Conservation (phyloP, 2,329 filamentous ascomycete genomes). For the Fusarium ambrosium region DNA sequence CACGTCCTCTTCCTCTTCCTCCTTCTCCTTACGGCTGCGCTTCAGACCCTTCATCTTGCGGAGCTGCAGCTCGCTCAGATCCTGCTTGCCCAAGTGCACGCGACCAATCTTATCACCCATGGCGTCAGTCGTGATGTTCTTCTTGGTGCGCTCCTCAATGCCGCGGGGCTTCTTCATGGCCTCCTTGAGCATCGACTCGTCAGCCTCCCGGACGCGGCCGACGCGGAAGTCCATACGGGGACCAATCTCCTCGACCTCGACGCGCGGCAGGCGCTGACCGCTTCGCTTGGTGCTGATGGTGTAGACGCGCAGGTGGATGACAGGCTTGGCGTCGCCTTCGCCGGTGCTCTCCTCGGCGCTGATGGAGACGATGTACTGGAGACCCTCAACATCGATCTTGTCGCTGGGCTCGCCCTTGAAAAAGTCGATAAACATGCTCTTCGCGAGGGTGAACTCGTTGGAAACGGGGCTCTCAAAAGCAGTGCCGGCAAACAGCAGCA, state of each 20-base stretch:
- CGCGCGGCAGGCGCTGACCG: slow-evolving; percentile 87
- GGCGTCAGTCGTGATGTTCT: slow-evolving; percentile 92
- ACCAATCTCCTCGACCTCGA: slow-evolving; percentile 96
- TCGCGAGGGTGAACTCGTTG: slow-evolving; percentile 86
- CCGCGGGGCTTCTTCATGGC: slow-evolving; percentile 88
- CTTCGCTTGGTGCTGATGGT: slow-evolving; percentile 87
- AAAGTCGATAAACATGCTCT: slow-evolving; percentile 89
- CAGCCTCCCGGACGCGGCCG: slow-evolving; percentile 83
- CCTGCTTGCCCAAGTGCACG: slow-evolving; percentile 91
- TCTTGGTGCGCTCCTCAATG: slow-evolving; percentile 84
- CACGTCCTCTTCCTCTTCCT: slow-evolving; percentile 62
- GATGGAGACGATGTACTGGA: slow-evolving; percentile 91
- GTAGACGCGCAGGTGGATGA: slow-evolving; percentile 82
- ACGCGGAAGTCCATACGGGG: slow-evolving; percentile 93
- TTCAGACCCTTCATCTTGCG: slow-evolving; percentile 99
- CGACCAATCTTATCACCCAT: slow-evolving; percentile 98
- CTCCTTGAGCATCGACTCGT: slow-evolving; percentile 85
- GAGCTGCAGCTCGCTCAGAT: slow-evolving; percentile 88
- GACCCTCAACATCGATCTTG: slow-evolving; percentile 92
- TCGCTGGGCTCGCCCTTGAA: slow-evolving; percentile 83
- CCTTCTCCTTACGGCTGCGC: slow-evolving; percentile 73
- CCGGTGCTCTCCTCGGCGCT: slow-evolving; percentile 75
- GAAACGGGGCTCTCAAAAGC: slow-evolving; percentile 86
- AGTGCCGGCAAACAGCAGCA: slow-evolving; percentile 91
- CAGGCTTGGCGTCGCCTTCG: slow-evolving; percentile 64